These are phyloP conservation scores for Pseudogymnoascus sp. DNA, from an alignment of 2,329 filamentous ascomycete genomes.

Conservation along the genomic window DNA sequence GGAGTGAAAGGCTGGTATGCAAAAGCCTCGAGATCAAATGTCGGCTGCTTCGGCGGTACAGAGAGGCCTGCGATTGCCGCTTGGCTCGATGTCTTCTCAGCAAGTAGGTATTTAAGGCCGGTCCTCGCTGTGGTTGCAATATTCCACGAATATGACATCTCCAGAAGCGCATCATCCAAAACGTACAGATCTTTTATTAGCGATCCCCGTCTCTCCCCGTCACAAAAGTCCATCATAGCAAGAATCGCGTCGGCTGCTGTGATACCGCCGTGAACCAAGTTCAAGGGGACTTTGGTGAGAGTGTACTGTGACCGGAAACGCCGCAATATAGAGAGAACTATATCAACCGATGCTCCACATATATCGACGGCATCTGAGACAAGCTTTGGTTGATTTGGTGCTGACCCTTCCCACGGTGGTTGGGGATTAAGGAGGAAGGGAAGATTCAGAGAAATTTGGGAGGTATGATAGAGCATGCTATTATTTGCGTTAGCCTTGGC, in stretches of 20 bases:
- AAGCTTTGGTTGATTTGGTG: neutral
- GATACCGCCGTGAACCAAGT: conserved; percentile 13
- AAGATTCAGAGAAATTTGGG: conserved; percentile 5
- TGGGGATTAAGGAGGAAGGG: neutral
- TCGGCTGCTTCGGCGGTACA: neutral
- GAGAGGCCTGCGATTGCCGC: neutral
- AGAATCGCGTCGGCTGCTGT: conserved; percentile 11
- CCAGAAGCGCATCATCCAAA: neutral
- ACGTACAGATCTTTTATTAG: neutral
- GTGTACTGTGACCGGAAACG: conserved; percentile 13
- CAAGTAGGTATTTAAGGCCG: neutral
- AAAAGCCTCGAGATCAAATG: neutral
- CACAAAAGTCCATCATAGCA: neutral
- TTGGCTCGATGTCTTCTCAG: neutral
- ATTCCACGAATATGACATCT: neutral
- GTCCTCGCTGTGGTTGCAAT: neutral
- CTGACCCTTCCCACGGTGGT: neutral
- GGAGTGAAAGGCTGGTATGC: neutral
- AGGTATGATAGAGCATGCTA: conserved; percentile 10
- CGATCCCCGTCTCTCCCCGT: neutral
- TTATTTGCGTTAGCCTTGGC: neutral
- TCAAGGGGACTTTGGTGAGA: conserved; percentile 8
- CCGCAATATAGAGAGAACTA: conserved; percentile 10
- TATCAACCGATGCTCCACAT: conserved; percentile 11
- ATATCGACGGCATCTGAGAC: neutral